phyloP scores from a whole-genome alignment of 257 asterid species.

The Solanum appendiculatum region DNA sequence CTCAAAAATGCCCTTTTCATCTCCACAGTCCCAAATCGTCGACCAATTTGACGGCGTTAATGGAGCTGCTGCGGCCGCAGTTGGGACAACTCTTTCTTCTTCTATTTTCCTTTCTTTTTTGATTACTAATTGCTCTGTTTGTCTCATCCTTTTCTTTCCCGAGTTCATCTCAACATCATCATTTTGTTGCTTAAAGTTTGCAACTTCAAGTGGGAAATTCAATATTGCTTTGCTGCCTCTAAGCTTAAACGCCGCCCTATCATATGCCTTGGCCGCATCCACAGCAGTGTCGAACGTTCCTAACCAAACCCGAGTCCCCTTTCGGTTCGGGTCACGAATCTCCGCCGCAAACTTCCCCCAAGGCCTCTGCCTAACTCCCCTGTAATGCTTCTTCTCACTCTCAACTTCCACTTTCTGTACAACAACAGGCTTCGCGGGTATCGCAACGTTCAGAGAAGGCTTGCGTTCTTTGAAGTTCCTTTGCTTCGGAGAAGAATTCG shows the following conservation, averaged over 20 bases:
- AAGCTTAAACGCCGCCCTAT: constrained; percentile 65
- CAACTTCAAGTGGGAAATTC: constrained; percentile 76
- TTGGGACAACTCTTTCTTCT: constrained; percentile 8
- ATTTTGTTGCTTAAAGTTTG: constrained; percentile 9
- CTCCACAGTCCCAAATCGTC: constrained; percentile 66
- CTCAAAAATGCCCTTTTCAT: constrained; percentile 72
- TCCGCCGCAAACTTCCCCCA: constrained; percentile 76
- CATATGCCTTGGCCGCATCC: constrained; percentile 69
- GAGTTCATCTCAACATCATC: background rate
- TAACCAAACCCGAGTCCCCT: constrained; percentile 66
- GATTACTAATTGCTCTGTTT: constrained; percentile 13
- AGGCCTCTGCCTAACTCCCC: constrained; percentile 63
- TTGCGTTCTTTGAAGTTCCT: constrained; percentile 25
- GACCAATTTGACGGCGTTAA: constrained; percentile 88
- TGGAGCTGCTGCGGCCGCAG: background rate
- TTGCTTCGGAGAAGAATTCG: background rate
- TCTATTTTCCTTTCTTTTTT: constrained; percentile 30
- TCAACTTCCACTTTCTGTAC: constrained; percentile 6
- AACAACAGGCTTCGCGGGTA: constrained; percentile 17
- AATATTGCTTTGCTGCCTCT: constrained; percentile 61
- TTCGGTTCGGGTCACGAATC: constrained; percentile 64
- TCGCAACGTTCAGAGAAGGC: constrained; percentile 55
- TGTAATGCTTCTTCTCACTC: constrained; percentile 29
- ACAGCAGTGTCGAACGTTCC: constrained; percentile 65
- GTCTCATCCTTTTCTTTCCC: constrained; percentile 47